Percentiles rank a stretch among this genome's conserved stretches.
These are phyloP conservation scores for Aspergillus spinulosporus DNA, from an alignment of 2,329 filamentous ascomycete species.

Conservation along the genomic window DNA sequence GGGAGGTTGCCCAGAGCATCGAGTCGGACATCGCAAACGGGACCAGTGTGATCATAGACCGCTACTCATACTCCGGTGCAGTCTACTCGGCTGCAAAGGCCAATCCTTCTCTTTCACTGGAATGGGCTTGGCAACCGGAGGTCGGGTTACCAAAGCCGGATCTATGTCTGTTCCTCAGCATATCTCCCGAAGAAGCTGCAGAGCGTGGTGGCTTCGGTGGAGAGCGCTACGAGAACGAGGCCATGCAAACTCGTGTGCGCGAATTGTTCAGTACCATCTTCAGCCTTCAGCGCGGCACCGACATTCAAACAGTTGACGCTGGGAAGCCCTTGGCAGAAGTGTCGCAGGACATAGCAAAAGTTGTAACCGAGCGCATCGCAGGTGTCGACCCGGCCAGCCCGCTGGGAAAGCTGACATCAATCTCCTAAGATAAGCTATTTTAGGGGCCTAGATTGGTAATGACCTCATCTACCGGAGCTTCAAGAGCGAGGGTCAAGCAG, in stretches of 20 bases:
- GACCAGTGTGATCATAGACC: slow-evolving; percentile 78
- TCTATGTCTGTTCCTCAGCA: slow-evolving; percentile 80
- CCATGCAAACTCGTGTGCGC: slow-evolving; percentile 78
- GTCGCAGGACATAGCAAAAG: slow-evolving; percentile 41
- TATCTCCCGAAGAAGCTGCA: slow-evolving; percentile 70
- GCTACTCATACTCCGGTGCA: slow-evolving; percentile 92
- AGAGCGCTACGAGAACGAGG: slow-evolving; percentile 83
- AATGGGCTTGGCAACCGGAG: slow-evolving; percentile 83
- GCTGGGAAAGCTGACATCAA: slow-evolving; percentile 37
- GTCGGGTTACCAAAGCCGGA: slow-evolving; percentile 85
- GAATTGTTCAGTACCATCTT: slow-evolving; percentile 66
- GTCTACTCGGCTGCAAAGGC: slow-evolving; percentile 90
- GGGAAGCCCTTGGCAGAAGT: slow-evolving; percentile 55
- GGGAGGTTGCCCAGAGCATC: slow-evolving; percentile 62
- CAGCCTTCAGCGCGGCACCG: slow-evolving; percentile 49
- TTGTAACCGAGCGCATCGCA: slow-evolving; percentile 32
- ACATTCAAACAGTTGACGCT: slow-evolving; percentile 58
- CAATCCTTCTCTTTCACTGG: slow-evolving; percentile 66
- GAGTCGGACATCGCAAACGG: slow-evolving; percentile 59
- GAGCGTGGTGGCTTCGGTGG: slow-evolving; percentile 81
- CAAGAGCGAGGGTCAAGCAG: too few relatives aligned
- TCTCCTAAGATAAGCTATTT: too few relatives aligned
- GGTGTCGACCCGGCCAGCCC: slow-evolving; percentile 37
- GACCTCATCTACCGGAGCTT: not conserved
- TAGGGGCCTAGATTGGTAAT: too few relatives aligned